Percentiles rank a stretch among this genome's conserved stretches.
phyloP scores from a whole-genome alignment of 306 rosid species.

The Sechiopsis laciniata region DNA sequence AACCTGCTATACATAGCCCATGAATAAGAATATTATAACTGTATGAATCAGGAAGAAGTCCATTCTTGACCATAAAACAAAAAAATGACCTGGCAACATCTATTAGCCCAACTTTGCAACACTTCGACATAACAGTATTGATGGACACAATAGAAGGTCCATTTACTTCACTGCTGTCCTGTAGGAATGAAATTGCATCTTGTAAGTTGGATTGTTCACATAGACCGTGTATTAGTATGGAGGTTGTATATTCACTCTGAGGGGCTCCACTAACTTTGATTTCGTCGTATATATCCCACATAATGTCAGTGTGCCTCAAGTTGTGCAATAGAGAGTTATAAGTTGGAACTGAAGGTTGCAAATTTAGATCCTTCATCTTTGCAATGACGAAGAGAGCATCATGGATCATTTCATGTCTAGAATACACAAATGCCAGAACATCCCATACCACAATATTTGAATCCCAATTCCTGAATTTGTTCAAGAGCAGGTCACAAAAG shows the following conservation, averaged over 20 bases:
- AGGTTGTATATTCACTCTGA: constrained; percentile 36
- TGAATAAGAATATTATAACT: constrained; percentile 55
- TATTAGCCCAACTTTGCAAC: constrained; percentile 40
- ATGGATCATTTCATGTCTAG: constrained; percentile 36
- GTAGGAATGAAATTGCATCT: constrained; percentile 39
- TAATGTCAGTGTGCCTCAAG: constrained; percentile 34
- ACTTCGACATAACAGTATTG: constrained; percentile 43
- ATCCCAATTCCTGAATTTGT: constrained; percentile 35
- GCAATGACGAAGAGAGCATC: constrained; percentile 49
- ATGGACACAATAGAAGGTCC: constrained; percentile 39
- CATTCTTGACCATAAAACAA: constrained; percentile 45
- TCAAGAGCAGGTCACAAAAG: constrained; percentile 38
- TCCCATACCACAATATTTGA: constrained; percentile 44
- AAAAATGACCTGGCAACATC: constrained; percentile 40
- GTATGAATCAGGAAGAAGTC: constrained; percentile 44
- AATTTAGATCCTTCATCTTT: constrained; percentile 43
- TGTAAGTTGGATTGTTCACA: constrained; percentile 41
- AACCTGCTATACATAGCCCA: constrained; percentile 53
- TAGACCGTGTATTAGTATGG: constrained; percentile 43
- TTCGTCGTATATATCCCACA: constrained; percentile 45
- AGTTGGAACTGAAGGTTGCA: constrained; percentile 35
- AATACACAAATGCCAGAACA: constrained; percentile 39
- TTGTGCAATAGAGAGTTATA: constrained; percentile 44
- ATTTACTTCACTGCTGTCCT: constrained; percentile 19
- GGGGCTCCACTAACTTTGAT: constrained; percentile 31